Base-by-base conservation (phyloP, 257 asterid species). In the Penstemon eatonii region DNA sequence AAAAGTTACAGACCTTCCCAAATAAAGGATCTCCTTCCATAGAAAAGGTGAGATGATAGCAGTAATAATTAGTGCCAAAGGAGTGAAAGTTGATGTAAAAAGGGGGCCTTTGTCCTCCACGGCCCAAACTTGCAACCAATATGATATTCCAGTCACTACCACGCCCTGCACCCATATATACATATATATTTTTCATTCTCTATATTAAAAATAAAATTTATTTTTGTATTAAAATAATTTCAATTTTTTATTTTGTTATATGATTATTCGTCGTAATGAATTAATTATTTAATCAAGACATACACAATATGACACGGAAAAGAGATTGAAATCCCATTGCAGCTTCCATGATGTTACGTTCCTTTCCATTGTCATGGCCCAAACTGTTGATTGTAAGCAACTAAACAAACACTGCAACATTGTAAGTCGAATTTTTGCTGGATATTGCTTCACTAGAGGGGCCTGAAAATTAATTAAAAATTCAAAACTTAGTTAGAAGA, bases 101-200 rank as follows among this genome's bases (percentile, higher is more conserved):
- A 88, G 84, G 1, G 96, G 93, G 11, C 96, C 96, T 69, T 85
- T 83, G 56, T 73, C 82, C 78, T 86, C 87, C 15, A 83, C 83
- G 0, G 73, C 84, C 85, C 84, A 83, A 15, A 86, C 74, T 60
- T 86, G 94, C 75, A 84, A 43, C 87, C 83, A 83, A 53, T 83
- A 86, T 1, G 76, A 69, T 53, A 83, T 15, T 19, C 94, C 96
- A 2, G 86, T 86, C 56, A 86, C 91, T 10, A 89, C 78, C 7
- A 86, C 49, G 11, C 96, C 96, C 96, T 88, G 86, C 77, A 25
- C 33, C 33, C 33, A 25, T 25, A 25, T 25, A 25, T 25, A 25
- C 2, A 25, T 25, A 25, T 25, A 25, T 25, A 25, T 25, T 25
- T 25, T 25, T 25, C 33, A 25, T 25, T 25, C 33, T 25, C 33